Percentiles rank a stretch among this genome's conserved stretches.
These are phyloP conservation scores for Tricholoma matsutake DNA, from an alignment of 768 basidiomycete species.

Conservation along the genomic window DNA sequence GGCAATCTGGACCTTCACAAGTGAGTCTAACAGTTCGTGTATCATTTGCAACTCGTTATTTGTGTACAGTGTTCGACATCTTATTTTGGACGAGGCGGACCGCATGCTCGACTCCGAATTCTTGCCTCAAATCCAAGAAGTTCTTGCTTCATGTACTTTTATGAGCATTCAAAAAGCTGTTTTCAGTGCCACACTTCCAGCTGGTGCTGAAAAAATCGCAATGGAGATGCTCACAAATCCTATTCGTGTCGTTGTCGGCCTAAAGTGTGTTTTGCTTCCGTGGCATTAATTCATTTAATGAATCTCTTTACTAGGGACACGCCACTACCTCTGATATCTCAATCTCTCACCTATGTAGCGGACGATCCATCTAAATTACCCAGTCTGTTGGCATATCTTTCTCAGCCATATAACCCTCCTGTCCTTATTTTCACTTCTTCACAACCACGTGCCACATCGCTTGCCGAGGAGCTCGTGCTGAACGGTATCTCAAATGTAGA, in stretches of 20 bases:
- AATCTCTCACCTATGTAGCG: conserved; percentile 87
- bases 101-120: conserved; percentile 90
- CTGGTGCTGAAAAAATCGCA: conserved; percentile 81
- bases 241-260: conserved; percentile 91
- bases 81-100: conserved; percentile 90
- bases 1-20: conserved; percentile 66
- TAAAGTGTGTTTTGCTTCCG: conserved; percentile 66
- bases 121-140: conserved; percentile 82
- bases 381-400: conserved; percentile 76
- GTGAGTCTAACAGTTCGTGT: conserved; percentile 41
- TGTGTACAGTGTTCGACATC: conserved; percentile 69
- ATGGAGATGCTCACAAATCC: conserved; percentile 83
- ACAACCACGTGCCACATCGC: conserved; percentile 78
- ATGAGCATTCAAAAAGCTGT: conserved; percentile 77
- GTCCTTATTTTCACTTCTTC: conserved; percentile 89
- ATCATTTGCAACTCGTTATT: conserved; percentile 1
- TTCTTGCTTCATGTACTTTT: conserved; percentile 74
- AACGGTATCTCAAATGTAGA: conserved; percentile 81
- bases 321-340: conserved; percentile 85
- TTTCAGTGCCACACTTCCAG: conserved; percentile 93
- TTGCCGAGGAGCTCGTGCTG: conserved; percentile 78
- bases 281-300: conserved; percentile 3
- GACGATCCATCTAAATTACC: conserved; percentile 94
- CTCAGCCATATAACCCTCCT: conserved; percentile 85
- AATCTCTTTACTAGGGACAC: conserved; percentile 64